phyloP scores from a whole-genome alignment of 768 basidiomycete genomes.

The Psilocybe sp. region DNA sequence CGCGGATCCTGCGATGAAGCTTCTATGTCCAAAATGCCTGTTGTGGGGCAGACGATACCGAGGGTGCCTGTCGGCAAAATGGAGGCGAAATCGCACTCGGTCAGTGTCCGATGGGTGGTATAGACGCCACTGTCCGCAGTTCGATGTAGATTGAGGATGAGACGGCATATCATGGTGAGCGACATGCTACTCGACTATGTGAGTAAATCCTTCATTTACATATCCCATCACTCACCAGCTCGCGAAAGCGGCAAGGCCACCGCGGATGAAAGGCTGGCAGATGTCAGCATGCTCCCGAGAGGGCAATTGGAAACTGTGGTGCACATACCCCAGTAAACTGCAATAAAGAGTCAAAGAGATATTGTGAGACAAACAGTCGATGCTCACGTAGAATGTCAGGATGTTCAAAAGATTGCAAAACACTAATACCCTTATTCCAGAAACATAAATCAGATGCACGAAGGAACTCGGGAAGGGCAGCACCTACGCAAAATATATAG shows the following conservation, averaged over 20 bases:
- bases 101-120: slow-evolving; percentile 21
- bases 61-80: neutral
- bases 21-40: neutral
- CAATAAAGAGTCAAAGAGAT: neutral
- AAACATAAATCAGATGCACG: neutral
- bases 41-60: slow-evolving; percentile 1
- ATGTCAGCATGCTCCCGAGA: neutral
- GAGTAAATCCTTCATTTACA: neutral
- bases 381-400: slow-evolving; percentile 31
- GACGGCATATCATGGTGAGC: slow-evolving; percentile 50
- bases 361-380: neutral
- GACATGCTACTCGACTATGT: slow-evolving; percentile 35
- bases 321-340: slow-evolving; percentile 9
- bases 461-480: neutral
- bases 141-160: slow-evolving; percentile 54
- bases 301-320: slow-evolving; percentile 1
- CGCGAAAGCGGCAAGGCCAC: slow-evolving; percentile 48
- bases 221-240: slow-evolving; percentile 34
- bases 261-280: slow-evolving; percentile 43
- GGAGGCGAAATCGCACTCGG: slow-evolving; percentile 15
- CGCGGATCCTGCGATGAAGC: too few relatives aligned
- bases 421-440: slow-evolving; percentile 43
- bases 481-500: slow-evolving; percentile 54
- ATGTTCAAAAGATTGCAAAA: slow-evolving; percentile 47
- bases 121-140: slow-evolving; percentile 33